Evolutionary conservation across 2,329 filamentous ascomycete species (phyloP).

Genomic region (Aspergillus brunneoviolaceus): DNA sequence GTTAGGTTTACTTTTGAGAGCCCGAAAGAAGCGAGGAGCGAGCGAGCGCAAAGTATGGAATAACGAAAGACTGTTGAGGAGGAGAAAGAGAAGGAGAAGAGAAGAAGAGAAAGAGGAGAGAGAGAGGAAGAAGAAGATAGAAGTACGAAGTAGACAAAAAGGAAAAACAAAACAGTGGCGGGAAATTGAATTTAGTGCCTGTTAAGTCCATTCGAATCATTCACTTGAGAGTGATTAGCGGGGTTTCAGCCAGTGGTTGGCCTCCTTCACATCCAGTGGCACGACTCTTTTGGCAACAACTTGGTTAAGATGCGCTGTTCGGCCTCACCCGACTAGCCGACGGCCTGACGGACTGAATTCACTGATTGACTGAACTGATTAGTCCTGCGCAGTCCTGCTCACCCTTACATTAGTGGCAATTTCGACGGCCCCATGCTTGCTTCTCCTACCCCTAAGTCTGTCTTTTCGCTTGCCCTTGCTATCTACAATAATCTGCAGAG

Average conservation of each 20-base stretch:
- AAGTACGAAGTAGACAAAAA: constrained; percentile 9
- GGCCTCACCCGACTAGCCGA: not conserved
- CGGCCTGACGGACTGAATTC: not conserved
- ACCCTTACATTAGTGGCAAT: constrained; percentile 7
- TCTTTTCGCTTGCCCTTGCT: not conserved
- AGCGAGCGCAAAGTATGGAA: constrained; percentile 10
- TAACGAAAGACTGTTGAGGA: constrained; percentile 10
- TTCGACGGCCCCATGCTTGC: not conserved
- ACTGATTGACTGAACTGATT: not conserved
- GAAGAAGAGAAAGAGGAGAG: constrained; percentile 9
- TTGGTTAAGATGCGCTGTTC: not conserved
- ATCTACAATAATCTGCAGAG: not conserved
- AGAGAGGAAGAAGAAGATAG: constrained; percentile 10
- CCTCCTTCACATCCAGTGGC: not conserved
- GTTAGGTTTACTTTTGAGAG: constrained; percentile 3
- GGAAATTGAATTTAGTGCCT: not conserved
- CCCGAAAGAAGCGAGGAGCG: constrained; percentile 8
- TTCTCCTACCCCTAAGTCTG: not conserved
- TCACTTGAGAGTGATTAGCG: not conserved
- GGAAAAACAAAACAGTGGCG: constrained; percentile 13
- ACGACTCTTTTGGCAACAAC: not conserved
- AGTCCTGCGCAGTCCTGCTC: not conserved
- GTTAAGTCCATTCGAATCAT: not conserved
- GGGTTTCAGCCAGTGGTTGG: not conserved
- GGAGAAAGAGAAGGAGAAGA: constrained; percentile 11